A percentile compares a stretch with the other conserved stretches of the same genome.
Conservation (phyloP, 2,329 filamentous ascomycete species). For the Botrytis medusae region DNA sequence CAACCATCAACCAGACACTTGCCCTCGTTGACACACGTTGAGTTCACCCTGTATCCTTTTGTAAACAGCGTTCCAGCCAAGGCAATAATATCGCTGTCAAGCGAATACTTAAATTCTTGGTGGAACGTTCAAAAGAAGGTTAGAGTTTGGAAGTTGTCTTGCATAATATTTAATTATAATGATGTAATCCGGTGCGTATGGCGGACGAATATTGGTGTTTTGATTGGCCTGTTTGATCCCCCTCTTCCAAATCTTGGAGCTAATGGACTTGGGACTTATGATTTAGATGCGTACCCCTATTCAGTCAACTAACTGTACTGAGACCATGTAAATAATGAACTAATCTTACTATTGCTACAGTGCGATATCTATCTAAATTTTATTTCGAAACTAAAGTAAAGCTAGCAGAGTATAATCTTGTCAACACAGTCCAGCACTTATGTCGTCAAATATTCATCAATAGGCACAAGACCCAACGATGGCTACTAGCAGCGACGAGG, state of each 20-base stretch:
- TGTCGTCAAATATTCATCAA: background rate
- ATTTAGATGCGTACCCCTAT: background rate
- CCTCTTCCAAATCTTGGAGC: background rate
- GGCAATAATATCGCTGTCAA: background rate
- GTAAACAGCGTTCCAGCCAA: background rate
- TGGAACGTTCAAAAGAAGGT: background rate
- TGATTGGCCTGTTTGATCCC: background rate
- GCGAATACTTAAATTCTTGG: background rate
- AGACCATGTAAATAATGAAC: background rate
- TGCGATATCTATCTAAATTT: background rate
- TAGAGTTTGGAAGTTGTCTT: background rate
- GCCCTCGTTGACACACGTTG: background rate
- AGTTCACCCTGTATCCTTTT: background rate
- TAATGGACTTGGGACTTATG: background rate
- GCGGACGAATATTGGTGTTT: background rate
- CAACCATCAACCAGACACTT: background rate
- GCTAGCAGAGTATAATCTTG: background rate
- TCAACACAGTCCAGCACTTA: background rate
- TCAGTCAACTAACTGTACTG: background rate
- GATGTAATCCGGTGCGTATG: background rate
- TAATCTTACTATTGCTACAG: background rate
- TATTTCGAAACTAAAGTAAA: background rate
- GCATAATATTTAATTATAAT: background rate
- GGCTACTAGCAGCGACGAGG: background rate
- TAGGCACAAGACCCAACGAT: background rate